These are phyloP conservation scores for Cercospora zeae-maydis DNA, from an alignment of 2,329 filamentous ascomycete species.

Conservation along the genomic window DNA sequence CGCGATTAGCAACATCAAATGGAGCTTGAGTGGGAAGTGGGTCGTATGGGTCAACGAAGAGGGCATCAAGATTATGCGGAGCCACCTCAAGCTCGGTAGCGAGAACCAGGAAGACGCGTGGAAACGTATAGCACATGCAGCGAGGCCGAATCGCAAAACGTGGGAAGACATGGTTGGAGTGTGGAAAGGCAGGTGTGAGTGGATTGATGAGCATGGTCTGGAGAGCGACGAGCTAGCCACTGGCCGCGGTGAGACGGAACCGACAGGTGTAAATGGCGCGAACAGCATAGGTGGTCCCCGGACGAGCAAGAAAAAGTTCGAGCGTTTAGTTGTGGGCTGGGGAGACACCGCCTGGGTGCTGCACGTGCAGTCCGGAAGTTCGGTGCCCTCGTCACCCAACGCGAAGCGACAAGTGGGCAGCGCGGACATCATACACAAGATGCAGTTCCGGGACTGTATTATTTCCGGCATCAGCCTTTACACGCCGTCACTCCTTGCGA, in stretches of 20 bases:
- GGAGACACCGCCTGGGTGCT: constrained; percentile 95
- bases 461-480: constrained; percentile 96
- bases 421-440: constrained; percentile 86
- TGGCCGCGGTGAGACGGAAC: constrained; percentile 33
- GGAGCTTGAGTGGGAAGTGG: constrained; percentile 88
- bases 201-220: constrained; percentile 83
- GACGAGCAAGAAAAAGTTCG: constrained; percentile 43
- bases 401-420: constrained; percentile 71
- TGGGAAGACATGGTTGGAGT: constrained; percentile 97
- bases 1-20: constrained; percentile 84
- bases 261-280: constrained; percentile 29
- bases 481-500: constrained; percentile 83
- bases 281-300: constrained; percentile 23
- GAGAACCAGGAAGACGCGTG: constrained; percentile 78
- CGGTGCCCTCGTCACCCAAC: constrained; percentile 59
- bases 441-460: constrained; percentile 89
- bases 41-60: constrained; percentile 95
- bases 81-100: constrained; percentile 74
- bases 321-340: constrained; percentile 91
- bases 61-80: constrained; percentile 96
- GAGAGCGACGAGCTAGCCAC: constrained; percentile 63
- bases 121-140: constrained; percentile 91
- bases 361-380: constrained; percentile 71
- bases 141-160: constrained; percentile 76
- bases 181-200: constrained; percentile 89